Evolutionary conservation across 2,329 filamentous ascomycete species (phyloP).

Genomic region (Cordyceps cateniannulata): DNA sequence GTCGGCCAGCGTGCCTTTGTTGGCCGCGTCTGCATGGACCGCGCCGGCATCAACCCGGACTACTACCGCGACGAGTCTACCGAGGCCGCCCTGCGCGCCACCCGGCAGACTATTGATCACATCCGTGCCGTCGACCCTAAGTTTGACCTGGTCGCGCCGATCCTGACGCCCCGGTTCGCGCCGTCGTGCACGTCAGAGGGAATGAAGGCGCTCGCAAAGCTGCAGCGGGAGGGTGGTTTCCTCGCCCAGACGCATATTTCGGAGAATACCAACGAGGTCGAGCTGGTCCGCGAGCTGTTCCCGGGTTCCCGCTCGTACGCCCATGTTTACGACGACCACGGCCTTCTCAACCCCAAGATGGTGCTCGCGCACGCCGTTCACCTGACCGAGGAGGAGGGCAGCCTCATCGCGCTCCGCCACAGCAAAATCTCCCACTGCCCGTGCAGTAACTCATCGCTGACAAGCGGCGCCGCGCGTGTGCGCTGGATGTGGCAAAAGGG

Average conservation of each 20-base stretch:
- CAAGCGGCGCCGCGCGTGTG: slow-evolving; percentile 71
- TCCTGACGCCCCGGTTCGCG: slow-evolving; percentile 70
- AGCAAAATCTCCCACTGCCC: slow-evolving; percentile 80
- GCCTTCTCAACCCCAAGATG: slow-evolving; percentile 64
- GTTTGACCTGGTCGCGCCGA: slow-evolving; percentile 62
- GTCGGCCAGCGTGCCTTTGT: slow-evolving; percentile 85
- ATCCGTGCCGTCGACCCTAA: slow-evolving; percentile 60
- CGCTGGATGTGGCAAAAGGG: slow-evolving; percentile 67
- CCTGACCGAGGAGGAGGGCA: slow-evolving; percentile 59
- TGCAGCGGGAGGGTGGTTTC: slow-evolving; percentile 57
- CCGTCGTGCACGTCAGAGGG: slow-evolving; percentile 53
- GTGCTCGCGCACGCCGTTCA: slow-evolving; percentile 85
- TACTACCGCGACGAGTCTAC: slow-evolving; percentile 73
- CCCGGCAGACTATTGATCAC: slow-evolving; percentile 56
- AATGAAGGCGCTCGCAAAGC: slow-evolving; percentile 56
- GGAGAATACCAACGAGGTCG: slow-evolving; percentile 71
- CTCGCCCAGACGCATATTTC: slow-evolving; percentile 85
- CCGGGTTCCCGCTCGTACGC: slow-evolving; percentile 60
- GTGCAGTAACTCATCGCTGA: slow-evolving; percentile 75
- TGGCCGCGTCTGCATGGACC: slow-evolving; percentile 94
- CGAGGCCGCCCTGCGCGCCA: slow-evolving; percentile 49
- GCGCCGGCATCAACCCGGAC: slow-evolving; percentile 54
- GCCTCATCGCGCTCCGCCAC: slow-evolving; percentile 52
- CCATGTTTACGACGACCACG: slow-evolving; percentile 68
- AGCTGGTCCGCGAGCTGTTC: slow-evolving; percentile 64